These are phyloP conservation scores for Globisporangium perplexum DNA, from an alignment of 352 stramenopile genomes.

Conservation along the genomic window DNA sequence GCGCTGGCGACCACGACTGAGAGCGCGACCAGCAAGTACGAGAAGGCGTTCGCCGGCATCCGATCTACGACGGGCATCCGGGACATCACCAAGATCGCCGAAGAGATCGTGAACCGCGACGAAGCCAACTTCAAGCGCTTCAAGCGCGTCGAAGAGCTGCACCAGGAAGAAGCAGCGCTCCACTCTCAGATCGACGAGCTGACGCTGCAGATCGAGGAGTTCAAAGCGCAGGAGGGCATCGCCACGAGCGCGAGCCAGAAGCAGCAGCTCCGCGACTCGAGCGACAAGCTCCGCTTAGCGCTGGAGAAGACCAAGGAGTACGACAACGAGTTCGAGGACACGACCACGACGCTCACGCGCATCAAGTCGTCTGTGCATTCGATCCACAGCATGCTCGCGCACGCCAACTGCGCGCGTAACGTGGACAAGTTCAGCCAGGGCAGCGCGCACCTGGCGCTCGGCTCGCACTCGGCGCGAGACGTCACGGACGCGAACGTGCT, in stretches of 20 bases:
- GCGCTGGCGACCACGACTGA: conserved; percentile 43
- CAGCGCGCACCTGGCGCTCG: conserved; percentile 17
- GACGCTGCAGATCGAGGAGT: conserved; percentile 43
- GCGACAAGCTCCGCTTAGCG: conserved; percentile 28
- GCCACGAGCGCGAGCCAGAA: conserved; percentile 54
- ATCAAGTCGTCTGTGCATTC: conserved; percentile 72
- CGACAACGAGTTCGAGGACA: conserved; percentile 55
- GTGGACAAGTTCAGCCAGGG: conserved; percentile 25
- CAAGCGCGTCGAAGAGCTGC: conserved; percentile 63
- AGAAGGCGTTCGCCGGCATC: conserved; percentile 57
- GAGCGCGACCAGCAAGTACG: conserved; percentile 46
- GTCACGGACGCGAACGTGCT: conserved; percentile 63
- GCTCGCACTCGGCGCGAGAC: conserved; percentile 29
- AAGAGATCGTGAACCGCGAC: conserved; percentile 50
- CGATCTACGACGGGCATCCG: conserved; percentile 42
- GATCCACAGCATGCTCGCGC: conserved; percentile 60
- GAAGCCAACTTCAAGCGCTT: conserved; percentile 81
- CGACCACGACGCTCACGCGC: conserved; percentile 37
- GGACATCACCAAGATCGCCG: conserved; percentile 43
- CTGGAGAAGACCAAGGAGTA: conserved; percentile 36
- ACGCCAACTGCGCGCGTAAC: conserved; percentile 40
- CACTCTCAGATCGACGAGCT: conserved; percentile 46
- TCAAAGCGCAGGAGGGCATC: conserved; percentile 62
- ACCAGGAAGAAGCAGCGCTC: conserved; percentile 47
- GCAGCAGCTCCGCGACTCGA: conserved; percentile 35